phyloP scores from a whole-genome alignment of 2,329 filamentous ascomycete genomes.

The Aschersonia sp. region DNA sequence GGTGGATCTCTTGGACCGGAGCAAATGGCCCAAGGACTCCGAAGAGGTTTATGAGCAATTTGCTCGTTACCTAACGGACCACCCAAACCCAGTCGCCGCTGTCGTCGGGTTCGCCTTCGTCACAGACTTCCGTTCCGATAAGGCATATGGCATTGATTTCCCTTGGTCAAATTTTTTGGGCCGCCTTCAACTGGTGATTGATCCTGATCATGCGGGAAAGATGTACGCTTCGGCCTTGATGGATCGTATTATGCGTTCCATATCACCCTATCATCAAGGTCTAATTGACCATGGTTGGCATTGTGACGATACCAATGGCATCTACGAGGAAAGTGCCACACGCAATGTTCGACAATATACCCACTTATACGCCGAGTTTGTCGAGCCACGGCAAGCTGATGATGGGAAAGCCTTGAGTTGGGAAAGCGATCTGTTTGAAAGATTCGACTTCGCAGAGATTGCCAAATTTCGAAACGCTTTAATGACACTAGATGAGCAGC shows the following conservation, averaged over 20 bases:
- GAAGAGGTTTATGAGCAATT: slow-evolving; percentile 17
- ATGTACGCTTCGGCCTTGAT: slow-evolving; percentile 55
- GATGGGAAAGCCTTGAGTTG: slow-evolving; percentile 5
- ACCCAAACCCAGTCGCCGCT: slow-evolving; percentile 7
- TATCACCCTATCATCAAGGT: slow-evolving; percentile 18
- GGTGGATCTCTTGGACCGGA: slow-evolving; percentile 13
- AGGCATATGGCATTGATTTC: slow-evolving; percentile 14
- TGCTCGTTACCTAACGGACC: slow-evolving; percentile 11
- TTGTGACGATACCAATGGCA: slow-evolving; percentile 14
- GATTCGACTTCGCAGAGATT: slow-evolving; percentile 15
- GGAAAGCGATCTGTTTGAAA: slow-evolving; percentile 11
- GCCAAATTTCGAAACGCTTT: slow-evolving; percentile 10
- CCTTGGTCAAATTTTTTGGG: slow-evolving; percentile 33
- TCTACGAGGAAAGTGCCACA: slow-evolving; percentile 16
- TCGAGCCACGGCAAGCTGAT: not conserved
- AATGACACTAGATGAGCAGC: slow-evolving; percentile 6
- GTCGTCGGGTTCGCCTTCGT: slow-evolving; percentile 53
- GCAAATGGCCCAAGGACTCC: slow-evolving; percentile 19
- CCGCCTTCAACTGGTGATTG: slow-evolving; percentile 49
- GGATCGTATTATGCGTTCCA: slow-evolving; percentile 40
- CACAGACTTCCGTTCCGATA: slow-evolving; percentile 33
- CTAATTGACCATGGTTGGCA: slow-evolving; percentile 21
- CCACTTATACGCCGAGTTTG: slow-evolving; percentile 14
- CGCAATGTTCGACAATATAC: slow-evolving; percentile 18
- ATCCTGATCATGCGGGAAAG: slow-evolving; percentile 37